Conservation (phyloP, 257 asterid species). For the Solanum piurae region DNA sequence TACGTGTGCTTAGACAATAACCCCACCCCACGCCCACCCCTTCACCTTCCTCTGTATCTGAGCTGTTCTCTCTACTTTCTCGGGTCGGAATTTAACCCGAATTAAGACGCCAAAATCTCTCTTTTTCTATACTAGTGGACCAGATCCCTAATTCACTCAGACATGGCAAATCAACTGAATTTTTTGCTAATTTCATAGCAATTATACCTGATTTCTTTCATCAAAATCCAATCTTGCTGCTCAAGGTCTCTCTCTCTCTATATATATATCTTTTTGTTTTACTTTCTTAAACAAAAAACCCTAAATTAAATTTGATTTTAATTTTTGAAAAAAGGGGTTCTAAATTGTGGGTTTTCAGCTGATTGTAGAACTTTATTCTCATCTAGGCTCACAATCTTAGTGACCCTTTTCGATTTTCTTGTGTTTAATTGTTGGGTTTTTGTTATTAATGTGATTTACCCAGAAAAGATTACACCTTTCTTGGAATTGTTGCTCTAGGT, state of each 20-base stretch:
- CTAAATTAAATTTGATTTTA: background rate
- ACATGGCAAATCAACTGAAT: background rate
- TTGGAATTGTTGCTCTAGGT: background rate
- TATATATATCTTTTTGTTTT: background rate
- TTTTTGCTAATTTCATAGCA: background rate
- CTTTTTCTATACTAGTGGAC: background rate
- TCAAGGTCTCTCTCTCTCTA: background rate
- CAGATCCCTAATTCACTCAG: slow-evolving; percentile 8
- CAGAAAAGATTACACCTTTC: background rate
- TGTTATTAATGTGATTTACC: background rate
- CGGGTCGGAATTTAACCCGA: background rate
- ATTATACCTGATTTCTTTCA: background rate
- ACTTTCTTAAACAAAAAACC: background rate
- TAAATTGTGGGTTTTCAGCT: slow-evolving; percentile 1
- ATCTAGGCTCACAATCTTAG: slow-evolving; percentile 2
- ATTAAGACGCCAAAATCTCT: background rate
- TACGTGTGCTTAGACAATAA: background rate
- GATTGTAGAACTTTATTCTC: background rate
- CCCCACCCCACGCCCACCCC: background rate
- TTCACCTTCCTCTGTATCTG: background rate
- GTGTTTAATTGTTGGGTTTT: slow-evolving; percentile 1
- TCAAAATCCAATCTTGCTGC: slow-evolving; percentile 2
- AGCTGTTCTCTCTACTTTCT: background rate
- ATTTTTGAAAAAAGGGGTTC: background rate
- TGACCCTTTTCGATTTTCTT: background rate